phyloP scores from a whole-genome alignment of 768 basidiomycete species.

The Trametes meyenii region DNA sequence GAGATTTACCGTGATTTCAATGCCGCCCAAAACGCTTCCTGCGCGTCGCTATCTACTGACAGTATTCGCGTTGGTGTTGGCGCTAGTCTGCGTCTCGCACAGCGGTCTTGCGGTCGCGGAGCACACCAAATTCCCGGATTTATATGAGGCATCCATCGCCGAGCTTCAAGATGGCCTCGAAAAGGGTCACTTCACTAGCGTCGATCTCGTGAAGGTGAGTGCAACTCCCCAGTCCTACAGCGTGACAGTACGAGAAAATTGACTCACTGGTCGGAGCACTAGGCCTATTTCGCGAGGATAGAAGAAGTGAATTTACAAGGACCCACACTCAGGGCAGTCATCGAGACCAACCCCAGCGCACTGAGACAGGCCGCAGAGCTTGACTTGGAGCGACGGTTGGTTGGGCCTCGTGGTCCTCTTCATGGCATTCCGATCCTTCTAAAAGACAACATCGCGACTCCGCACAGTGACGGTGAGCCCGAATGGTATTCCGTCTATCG shows the following conservation, averaged over 20 bases:
- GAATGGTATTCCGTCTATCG: too few species aligned
- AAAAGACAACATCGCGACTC: slow-evolving; percentile 43
- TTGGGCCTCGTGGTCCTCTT: slow-evolving; percentile 29
- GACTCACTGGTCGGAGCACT: not conserved
- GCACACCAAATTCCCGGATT: slow-evolving; percentile 43
- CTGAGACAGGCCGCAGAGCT: slow-evolving; percentile 50
- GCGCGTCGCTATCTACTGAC: not conserved
- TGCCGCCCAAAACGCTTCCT: not conserved
- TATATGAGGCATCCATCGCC: slow-evolving; percentile 60
- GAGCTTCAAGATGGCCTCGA: slow-evolving; percentile 56
- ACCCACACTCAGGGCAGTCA: slow-evolving; percentile 56
- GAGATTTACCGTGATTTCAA: not conserved
- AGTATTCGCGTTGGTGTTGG: not conserved
- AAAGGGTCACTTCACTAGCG: slow-evolving; percentile 54
- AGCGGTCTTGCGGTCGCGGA: not conserved
- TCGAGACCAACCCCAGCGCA: slow-evolving; percentile 59
- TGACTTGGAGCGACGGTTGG: slow-evolving; percentile 25
- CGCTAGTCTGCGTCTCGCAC: not conserved
- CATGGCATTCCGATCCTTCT: slow-evolving; percentile 43
- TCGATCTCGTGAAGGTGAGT: slow-evolving; percentile 61
- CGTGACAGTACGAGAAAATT: not conserved
- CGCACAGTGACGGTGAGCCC: slow-evolving; percentile 35
- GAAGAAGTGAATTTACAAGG: slow-evolving; percentile 70
- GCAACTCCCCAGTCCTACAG: not conserved
- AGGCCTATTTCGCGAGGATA: slow-evolving; percentile 71